These are phyloP conservation scores for Camellia japonica DNA, from an alignment of 148 eudicot genomes.

Conservation along the genomic window DNA sequence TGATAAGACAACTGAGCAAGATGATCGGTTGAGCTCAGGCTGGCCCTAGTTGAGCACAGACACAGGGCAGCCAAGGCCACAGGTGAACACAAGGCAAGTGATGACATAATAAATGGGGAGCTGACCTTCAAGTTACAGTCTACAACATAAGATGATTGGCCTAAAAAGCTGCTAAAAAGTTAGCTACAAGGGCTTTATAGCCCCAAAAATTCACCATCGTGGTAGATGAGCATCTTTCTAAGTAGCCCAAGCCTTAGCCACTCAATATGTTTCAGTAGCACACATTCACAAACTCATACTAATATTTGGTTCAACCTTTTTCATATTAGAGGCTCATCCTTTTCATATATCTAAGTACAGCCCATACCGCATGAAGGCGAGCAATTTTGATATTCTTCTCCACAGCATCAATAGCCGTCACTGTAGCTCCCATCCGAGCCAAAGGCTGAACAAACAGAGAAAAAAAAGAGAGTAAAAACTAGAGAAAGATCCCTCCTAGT, in stretches of 20 bases:
- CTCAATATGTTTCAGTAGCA: neutral
- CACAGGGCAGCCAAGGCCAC: too few relatives aligned
- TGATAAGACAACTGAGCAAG: too few relatives aligned
- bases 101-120: neutral
- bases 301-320: neutral
- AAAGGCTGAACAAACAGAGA: slow-evolving; percentile 57
- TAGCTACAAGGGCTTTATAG: neutral
- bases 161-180: neutral
- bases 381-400: slow-evolving; percentile 92
- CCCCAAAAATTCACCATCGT: neutral
- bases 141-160: neutral
- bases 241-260: slow-evolving; percentile 7
- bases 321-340: neutral
- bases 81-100: too few relatives aligned
- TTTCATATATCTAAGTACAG: slow-evolving; percentile 3
- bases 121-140: neutral
- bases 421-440: slow-evolving; percentile 96
- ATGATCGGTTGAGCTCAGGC: too few relatives aligned
- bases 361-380: slow-evolving; percentile 80
- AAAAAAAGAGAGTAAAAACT: neutral
- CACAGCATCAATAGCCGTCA: slow-evolving; percentile 85
- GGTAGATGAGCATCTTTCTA: neutral
- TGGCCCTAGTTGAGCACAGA: too few relatives aligned
- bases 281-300: neutral
- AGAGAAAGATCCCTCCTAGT: neutral